phyloP scores from a whole-genome alignment of 495 filamentous ascomycete genomes.

The Xylaria palmicola region DNA sequence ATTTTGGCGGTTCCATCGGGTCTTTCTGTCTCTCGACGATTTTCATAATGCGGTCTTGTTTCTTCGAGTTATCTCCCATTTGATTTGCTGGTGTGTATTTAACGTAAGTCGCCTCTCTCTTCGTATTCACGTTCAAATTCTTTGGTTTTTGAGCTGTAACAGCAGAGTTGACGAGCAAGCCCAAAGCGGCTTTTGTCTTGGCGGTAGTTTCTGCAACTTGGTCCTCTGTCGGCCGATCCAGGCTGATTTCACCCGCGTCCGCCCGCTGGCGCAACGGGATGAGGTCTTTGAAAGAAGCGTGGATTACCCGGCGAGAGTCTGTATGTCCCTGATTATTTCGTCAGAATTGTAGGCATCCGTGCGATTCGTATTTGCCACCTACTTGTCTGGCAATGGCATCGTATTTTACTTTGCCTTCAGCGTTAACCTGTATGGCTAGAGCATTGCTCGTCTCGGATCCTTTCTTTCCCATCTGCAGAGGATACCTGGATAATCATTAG shows the following conservation, averaged over 20 bases:
- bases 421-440: conserved; percentile 86
- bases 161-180: conserved; percentile 77
- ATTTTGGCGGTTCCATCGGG: conserved; percentile 97
- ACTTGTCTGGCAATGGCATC: conserved; percentile 84
- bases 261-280: conserved; percentile 93
- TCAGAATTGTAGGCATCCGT: background rate
- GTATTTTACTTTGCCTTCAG: conserved; percentile 90
- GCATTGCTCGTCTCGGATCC: conserved; percentile 74
- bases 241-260: conserved; percentile 88
- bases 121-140: conserved; percentile 74
- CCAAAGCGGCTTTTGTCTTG: conserved; percentile 82
- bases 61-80: conserved; percentile 86
- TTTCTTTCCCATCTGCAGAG: conserved; percentile 90
- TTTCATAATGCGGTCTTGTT: conserved; percentile 97
- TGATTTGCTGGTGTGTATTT: conserved; percentile 94
- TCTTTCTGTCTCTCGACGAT: conserved; percentile 93
- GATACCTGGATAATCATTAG: too few relatives aligned
- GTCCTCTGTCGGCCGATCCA: conserved; percentile 83
- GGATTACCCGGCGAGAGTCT: conserved; percentile 79
- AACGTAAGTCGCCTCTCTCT: conserved; percentile 88
- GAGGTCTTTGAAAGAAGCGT: conserved; percentile 94
- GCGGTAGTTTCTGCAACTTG: conserved; percentile 79
- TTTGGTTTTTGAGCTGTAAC: conserved; percentile 94
- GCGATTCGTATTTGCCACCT: background rate
- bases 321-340: conserved; percentile 58